Evolutionary conservation across 441 rosid species (phyloP).

Genomic region (Hura crepitans): DNA sequence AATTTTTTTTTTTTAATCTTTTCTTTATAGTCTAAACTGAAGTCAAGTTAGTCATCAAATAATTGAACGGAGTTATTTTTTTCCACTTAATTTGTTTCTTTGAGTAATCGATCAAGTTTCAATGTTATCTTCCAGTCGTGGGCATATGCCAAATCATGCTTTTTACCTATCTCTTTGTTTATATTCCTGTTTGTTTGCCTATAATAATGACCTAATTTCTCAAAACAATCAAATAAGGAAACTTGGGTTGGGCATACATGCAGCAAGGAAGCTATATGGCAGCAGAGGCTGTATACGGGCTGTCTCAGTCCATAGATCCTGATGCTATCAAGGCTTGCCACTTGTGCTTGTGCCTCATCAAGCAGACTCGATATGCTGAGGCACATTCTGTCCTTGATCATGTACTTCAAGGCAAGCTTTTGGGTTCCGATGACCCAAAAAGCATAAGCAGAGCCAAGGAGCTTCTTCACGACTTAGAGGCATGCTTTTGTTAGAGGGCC

Average conservation of each 20-base stretch:
- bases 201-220: neutral
- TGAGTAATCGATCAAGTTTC: too few relatives aligned
- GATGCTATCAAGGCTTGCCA: conserved; percentile 76
- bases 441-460: conserved; percentile 55
- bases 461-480: conserved; percentile 45
- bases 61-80: neutral
- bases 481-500: conserved; percentile 45
- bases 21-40: neutral
- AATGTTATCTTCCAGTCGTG: neutral
- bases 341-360: conserved; percentile 62
- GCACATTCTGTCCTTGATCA: conserved; percentile 45
- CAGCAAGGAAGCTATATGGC: conserved; percentile 65
- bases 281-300: conserved; percentile 73
- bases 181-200: neutral
- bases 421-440: conserved; percentile 56
- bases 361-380: conserved; percentile 50
- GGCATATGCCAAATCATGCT: neutral
- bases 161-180: neutral
- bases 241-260: conserved; percentile 98
- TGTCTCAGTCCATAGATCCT: conserved; percentile 71
- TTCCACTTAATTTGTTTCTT: neutral
- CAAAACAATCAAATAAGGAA: conserved; percentile 45
- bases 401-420: conserved; percentile 36
- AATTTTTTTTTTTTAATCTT: neutral
- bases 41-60: neutral